These are phyloP conservation scores for Tremella mesenterica DNA, from an alignment of 768 basidiomycete genomes.

Conservation along the genomic window DNA sequence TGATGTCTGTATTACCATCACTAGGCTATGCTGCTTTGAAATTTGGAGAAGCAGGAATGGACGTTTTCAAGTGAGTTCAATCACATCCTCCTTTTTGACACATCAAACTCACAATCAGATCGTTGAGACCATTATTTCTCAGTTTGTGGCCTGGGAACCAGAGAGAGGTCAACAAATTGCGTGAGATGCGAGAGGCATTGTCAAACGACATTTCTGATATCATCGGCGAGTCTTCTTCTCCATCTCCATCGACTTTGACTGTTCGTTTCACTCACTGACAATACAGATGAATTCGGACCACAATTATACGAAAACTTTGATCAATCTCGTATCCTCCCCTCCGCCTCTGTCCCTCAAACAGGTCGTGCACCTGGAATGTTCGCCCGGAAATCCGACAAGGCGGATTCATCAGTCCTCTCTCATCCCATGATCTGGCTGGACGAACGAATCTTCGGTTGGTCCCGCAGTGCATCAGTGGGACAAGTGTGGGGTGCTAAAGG, in stretches of 20 bases:
- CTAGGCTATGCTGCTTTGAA: slow-evolving; percentile 89
- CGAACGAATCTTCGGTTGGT: slow-evolving; percentile 72
- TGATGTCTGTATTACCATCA: slow-evolving; percentile 66
- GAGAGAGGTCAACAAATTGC: slow-evolving; percentile 64
- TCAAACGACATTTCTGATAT: slow-evolving; percentile 70
- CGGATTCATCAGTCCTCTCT: slow-evolving; percentile 53
- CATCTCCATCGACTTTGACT: background rate
- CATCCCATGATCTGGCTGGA: slow-evolving; percentile 95
- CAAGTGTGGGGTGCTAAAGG: slow-evolving; percentile 67
- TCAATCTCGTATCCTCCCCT: slow-evolving; percentile 72
- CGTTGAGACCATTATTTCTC: slow-evolving; percentile 77
- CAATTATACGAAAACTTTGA: slow-evolving; percentile 79
- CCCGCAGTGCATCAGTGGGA: slow-evolving; percentile 53
- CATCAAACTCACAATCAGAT: slow-evolving; percentile 57
- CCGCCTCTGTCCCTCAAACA: slow-evolving; percentile 75
- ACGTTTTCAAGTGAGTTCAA: slow-evolving; percentile 78
- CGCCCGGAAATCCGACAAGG: slow-evolving; percentile 58
- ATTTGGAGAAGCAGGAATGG: slow-evolving; percentile 96
- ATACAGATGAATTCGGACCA: slow-evolving; percentile 79
- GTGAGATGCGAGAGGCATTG: slow-evolving; percentile 62
- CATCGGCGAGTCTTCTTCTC: slow-evolving; percentile 31
- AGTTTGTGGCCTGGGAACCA: slow-evolving; percentile 84
- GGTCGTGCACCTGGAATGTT: slow-evolving; percentile 64
- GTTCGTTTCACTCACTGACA: no score
- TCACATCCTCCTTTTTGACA: background rate